Base-by-base conservation (phyloP, 2,329 filamentous ascomycete genomes). In the Aspergillus flavus region DNA sequence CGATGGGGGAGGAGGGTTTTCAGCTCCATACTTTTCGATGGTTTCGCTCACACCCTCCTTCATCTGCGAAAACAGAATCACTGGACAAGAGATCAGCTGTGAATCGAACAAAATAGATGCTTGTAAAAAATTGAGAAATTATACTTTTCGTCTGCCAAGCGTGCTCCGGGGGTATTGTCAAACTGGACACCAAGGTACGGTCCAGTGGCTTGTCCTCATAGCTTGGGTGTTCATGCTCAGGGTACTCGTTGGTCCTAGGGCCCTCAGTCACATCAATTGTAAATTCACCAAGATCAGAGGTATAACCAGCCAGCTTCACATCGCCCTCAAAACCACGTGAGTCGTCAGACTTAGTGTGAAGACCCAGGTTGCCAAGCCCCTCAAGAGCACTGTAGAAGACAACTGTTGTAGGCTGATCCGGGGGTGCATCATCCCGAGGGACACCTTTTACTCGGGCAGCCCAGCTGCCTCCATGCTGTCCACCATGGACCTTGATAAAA, bases 401-500 rank as follows among this genome's bases (percentile, higher is more conserved):
- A 4, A 97, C 77, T 2, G 91, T 89, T 0, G 90, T 94, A 76
- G 91, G 91, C 62, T 93, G 82, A 65, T 90, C 83, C 1, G 82
- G 76, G 6, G 88, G 84, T 0, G 86, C 90, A 75, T 91, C 91
- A 6, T 89, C 86, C 55, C 91, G 87, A 45, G 92, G 90, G 50
- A 86, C 86, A 26, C 95, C 95, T 79, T 91, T 94, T 73, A 99
- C 89, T 63, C 95, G 86, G 43, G 91, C 92, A 60, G 89, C 95
- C 95, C 95, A 99, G 79, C 89, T 96, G 61, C 95, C 95, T 62
- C 93, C 94, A 76, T 96, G 86, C 23, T 84, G 82, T 59, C 93
- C 94, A 26, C 94, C 93, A 2, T 94, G 92, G 41, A 97, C 86
- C 80, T 98, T 99, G 73, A 97, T 88, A 79, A 98, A 97, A 58